Conservation (phyloP, 306 rosid genomes). For the Rosa multiflora region DNA sequence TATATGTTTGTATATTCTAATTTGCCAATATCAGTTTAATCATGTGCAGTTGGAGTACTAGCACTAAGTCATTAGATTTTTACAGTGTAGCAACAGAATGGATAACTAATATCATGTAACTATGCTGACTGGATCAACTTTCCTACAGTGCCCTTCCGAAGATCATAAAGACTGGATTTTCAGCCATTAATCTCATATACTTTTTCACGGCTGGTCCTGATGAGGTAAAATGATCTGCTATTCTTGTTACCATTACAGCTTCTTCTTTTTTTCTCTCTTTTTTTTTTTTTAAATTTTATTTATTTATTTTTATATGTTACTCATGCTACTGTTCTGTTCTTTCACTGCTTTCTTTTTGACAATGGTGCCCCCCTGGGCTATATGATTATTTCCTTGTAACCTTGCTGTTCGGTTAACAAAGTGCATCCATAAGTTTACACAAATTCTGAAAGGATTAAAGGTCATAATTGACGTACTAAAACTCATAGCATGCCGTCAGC, state of each 20-base stretch:
- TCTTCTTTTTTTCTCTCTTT: neutral
- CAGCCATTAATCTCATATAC: slow-evolving; percentile 97
- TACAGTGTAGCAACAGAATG: neutral
- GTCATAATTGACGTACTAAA: neutral
- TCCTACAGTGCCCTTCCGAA: slow-evolving; percentile 79
- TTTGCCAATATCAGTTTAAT: neutral
- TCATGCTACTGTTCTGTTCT: neutral
- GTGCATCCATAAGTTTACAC: neutral
- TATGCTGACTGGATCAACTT: slow-evolving; percentile 31
- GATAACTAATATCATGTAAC: neutral
- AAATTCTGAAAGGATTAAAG: neutral
- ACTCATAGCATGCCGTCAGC: neutral
- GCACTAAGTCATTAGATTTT: slow-evolving; percentile 3
- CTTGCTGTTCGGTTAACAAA: neutral
- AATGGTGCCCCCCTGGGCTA: neutral
- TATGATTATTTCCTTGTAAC: neutral
- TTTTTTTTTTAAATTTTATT: neutral
- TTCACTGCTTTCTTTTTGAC: neutral
- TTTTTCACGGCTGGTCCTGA: slow-evolving; percentile 99
- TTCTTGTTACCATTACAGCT: neutral
- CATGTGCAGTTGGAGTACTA: neutral
- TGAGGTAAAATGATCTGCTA: slow-evolving; percentile 55
- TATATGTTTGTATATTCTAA: neutral
- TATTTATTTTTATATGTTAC: neutral
- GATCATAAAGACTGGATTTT: slow-evolving; percentile 95